These are phyloP conservation scores for Ormosia emarginata DNA, from an alignment of 306 rosid species.

Conservation along the genomic window DNA sequence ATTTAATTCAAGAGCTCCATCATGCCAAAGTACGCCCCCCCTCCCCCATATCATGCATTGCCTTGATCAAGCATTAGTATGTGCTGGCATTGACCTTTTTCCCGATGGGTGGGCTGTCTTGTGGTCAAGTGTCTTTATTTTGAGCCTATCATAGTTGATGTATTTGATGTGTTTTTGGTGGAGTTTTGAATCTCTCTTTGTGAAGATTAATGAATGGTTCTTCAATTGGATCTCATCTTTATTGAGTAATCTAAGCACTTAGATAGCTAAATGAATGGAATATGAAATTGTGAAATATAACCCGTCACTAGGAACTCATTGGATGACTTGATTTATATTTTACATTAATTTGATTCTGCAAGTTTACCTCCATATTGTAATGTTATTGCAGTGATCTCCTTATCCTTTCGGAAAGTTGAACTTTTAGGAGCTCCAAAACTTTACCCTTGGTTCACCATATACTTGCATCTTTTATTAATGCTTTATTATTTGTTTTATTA, in stretches of 20 bases:
- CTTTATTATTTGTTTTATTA: neutral
- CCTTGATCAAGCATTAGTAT: neutral
- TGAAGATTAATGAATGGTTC: neutral
- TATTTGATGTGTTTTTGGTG: neutral
- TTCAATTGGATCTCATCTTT: neutral
- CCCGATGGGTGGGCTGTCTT: neutral
- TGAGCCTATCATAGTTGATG: neutral
- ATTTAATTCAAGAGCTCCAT: neutral
- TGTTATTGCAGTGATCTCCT: neutral
- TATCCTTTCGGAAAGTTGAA: neutral
- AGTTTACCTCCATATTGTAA: neutral
- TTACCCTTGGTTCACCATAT: neutral
- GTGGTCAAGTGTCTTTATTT: neutral
- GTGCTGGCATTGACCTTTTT: neutral
- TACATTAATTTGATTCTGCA: neutral
- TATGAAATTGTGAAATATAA: neutral
- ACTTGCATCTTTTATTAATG: neutral
- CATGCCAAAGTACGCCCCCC: neutral
- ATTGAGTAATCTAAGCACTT: neutral
- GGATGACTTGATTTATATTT: neutral
- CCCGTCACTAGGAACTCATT: neutral
- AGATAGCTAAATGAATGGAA: neutral
- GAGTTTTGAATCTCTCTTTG: neutral
- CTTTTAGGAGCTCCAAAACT: neutral
- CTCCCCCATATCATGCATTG: neutral